A percentile compares a stretch with the other conserved stretches of the same genome.
Evolutionary conservation across 2,329 filamentous ascomycete species (phyloP).

Genomic region (Fusarium continuum): DNA sequence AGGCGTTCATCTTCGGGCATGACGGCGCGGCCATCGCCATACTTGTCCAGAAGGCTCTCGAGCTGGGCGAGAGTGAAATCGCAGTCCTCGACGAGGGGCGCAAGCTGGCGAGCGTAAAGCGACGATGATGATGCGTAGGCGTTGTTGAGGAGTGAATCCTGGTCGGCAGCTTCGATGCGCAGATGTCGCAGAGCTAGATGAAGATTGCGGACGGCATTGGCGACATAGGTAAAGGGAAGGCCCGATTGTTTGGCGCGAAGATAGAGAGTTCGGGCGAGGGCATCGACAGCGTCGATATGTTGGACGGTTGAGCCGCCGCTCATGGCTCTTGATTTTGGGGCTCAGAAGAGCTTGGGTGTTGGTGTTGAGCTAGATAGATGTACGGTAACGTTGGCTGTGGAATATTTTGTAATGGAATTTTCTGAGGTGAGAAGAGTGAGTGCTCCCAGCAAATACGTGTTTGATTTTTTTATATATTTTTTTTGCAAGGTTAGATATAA

Average conservation of each 20-base stretch:
- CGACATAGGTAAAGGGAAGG: conserved; percentile 60
- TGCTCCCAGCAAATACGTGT: not conserved
- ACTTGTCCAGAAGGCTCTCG: conserved; percentile 61
- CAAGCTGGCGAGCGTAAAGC: conserved; percentile 60
- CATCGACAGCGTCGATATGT: conserved; percentile 65
- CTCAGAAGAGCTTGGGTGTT: conserved; percentile 21
- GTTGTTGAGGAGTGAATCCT: conserved; percentile 63
- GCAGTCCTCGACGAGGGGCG: conserved; percentile 63
- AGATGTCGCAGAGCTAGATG: conserved; percentile 67
- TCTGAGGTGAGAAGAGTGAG: not conserved
- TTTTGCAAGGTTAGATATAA: not conserved
- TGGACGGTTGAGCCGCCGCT: conserved; percentile 48
- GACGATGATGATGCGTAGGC: conserved; percentile 47
- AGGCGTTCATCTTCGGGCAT: conserved; percentile 45
- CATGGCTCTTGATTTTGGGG: conserved; percentile 43
- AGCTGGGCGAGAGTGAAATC: conserved; percentile 65
- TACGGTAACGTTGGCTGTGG: not conserved
- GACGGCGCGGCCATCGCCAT: conserved; percentile 45
- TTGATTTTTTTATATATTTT: not conserved
- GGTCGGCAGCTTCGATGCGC: conserved; percentile 65
- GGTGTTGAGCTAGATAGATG: not conserved
- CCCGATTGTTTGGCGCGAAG: conserved; percentile 58
- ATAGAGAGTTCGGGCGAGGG: conserved; percentile 64
- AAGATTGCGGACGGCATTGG: conserved; percentile 60
- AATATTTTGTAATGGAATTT: not conserved